These are phyloP conservation scores for Mortierella sp. DNA, from an alignment of 371 early-diverging fungal species.

Conservation along the genomic window DNA sequence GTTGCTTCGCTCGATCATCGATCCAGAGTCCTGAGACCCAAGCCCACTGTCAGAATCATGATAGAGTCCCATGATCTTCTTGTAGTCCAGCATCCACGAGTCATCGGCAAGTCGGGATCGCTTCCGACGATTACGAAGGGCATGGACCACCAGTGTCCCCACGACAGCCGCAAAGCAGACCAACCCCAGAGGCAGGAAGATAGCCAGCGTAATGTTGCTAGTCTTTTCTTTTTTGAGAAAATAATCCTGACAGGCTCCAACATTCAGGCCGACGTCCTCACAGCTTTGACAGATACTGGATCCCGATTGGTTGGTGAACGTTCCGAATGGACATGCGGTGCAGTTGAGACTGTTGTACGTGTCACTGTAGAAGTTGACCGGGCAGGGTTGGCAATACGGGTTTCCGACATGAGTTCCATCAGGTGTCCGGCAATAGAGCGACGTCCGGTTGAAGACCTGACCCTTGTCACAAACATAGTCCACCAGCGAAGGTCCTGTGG, in stretches of 20 bases:
- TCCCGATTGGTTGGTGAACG: conserved; percentile 35
- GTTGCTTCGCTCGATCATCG: conserved; percentile 23
- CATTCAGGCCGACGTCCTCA: conserved; percentile 18
- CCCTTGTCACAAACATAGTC: conserved; percentile 35
- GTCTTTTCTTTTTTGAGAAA: conserved; percentile 18
- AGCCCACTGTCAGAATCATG: conserved; percentile 43
- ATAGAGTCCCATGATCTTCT: conserved; percentile 48
- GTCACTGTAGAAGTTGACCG: conserved; percentile 25
- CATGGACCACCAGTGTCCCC: conserved; percentile 3
- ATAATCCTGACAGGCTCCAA: conserved; percentile 25
- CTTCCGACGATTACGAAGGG: conserved; percentile 33
- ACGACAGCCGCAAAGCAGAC: conserved; percentile 14
- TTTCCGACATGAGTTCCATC: conserved; percentile 18
- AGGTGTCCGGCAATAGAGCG: conserved; percentile 27
- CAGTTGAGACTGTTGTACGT: conserved; percentile 30
- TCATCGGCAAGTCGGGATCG: conserved; percentile 48
- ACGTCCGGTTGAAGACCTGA: conserved; percentile 16
- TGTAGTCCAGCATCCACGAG: conserved; percentile 57
- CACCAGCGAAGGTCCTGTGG: conserved; percentile 33
- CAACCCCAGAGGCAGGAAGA: conserved; percentile 42
- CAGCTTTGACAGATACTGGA: conserved; percentile 32
- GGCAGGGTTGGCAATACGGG: conserved; percentile 36
- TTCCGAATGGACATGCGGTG: conserved; percentile 32
- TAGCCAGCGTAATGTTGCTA: conserved; percentile 26
- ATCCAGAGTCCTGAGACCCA: conserved; percentile 43